Base-by-base conservation (phyloP, 2,329 filamentous ascomycete genomes). In the Diplodia intermedia region DNA sequence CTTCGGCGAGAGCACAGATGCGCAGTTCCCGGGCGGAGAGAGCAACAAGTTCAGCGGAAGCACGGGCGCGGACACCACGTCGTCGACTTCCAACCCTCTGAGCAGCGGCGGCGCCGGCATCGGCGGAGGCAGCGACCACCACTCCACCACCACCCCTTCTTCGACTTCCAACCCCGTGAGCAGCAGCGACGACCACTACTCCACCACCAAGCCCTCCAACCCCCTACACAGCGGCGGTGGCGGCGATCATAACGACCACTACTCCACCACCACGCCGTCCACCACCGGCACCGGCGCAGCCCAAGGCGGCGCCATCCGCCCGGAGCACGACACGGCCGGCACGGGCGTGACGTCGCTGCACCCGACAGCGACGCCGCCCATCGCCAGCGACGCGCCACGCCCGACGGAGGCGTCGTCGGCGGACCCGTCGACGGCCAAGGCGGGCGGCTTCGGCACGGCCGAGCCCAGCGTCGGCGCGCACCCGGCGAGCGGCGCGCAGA, bases 321-420 rank as follows among this genome's bases (percentile, higher is more conserved):
- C 75, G 47, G 68, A 73, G 23, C 70, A 73, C 61, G 65, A 72
- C 23, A 75, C 73, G 8, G 71, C 73, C 54, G 71, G 73, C 36
- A 77, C 76, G n/a, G 76, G 72, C 56, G 72, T 76, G 33, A 75
- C 73, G 9, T 73, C 73, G 67, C 71, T 71, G 56, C 68, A 73
- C 43, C 71, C 72, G 26, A 12, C 36, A 1, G 9, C 36, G 8
- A 11, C 36, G 36, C 8, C 33, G 9, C 11, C 31, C 31, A 33
- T 33, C 31, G 8, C 31, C 6, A 9, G 31, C 31, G 75, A 78
- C 68, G 70, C 75, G 31, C 8, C 31, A 8, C 73, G 71, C 20
- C 73, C 76, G 9, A 72, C 75, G 11, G 74, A 78, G 11, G 36
- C 36, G 52, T 69, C 74, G 43, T 47, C 69, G 66, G 52, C 50